These are phyloP conservation scores for Suhomyces pyralidae DNA, from an alignment of 805 yeast species.

Conservation along the genomic window DNA sequence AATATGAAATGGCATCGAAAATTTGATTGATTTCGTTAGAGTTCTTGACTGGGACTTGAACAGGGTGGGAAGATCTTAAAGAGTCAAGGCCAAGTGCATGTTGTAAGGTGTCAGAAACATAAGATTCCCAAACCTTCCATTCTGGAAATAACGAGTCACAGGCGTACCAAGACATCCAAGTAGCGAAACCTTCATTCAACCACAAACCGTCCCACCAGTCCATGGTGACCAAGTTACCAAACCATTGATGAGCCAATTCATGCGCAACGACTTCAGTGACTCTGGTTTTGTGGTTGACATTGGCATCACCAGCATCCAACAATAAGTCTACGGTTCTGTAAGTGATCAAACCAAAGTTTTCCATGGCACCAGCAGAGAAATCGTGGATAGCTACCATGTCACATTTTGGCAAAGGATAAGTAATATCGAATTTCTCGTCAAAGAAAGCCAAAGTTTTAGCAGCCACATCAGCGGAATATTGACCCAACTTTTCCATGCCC, in stretches of 20 bases:
- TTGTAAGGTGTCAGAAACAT: constrained; percentile 74
- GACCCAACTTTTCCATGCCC: constrained; percentile 69
- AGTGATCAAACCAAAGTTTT: constrained; percentile 78
- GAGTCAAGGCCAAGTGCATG: constrained; percentile 73
- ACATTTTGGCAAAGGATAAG: constrained; percentile 76
- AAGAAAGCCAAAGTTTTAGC: constrained; percentile 73
- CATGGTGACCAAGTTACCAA: constrained; percentile 87
- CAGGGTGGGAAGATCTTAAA: constrained; percentile 80
- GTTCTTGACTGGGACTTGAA: constrained; percentile 75
- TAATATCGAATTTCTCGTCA: constrained; percentile 68
- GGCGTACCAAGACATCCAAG: constrained; percentile 89
- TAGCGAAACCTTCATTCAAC: constrained; percentile 88
- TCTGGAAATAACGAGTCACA: constrained; percentile 74
- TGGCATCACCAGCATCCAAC: constrained; percentile 68
- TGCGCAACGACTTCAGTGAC: constrained; percentile 86
- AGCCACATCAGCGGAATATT: constrained; percentile 69
- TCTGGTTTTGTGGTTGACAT: constrained; percentile 60
- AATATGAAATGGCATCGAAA: constrained; percentile 79
- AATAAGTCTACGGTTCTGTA: constrained; percentile 74
- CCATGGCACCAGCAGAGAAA: constrained; percentile 88
- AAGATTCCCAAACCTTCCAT: constrained; percentile 85
- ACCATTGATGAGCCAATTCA: constrained; percentile 91
- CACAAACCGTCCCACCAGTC: constrained; percentile 91
- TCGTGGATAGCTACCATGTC: constrained; percentile 83
- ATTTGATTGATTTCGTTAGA: constrained; percentile 82